Evolutionary conservation across 2,329 filamentous ascomycete genomes (phyloP).

Genomic region (Xylogone sp.): DNA sequence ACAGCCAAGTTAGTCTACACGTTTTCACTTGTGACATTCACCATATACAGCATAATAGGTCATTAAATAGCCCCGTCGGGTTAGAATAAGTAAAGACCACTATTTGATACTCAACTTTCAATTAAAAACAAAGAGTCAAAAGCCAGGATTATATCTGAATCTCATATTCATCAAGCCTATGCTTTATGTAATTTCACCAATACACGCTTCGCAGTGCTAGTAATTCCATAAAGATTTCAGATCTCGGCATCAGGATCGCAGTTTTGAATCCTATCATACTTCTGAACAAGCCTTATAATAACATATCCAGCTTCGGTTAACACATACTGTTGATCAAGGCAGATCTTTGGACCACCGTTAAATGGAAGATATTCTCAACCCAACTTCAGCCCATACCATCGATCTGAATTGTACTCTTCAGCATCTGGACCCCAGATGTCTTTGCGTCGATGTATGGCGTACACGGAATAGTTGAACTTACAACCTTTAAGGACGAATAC

Average conservation of each 20-base stretch:
- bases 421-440: slow-evolving; percentile 15
- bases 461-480: slow-evolving; percentile 5
- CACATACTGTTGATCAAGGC: slow-evolving; percentile 41
- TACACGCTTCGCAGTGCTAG: not conserved
- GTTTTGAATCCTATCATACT: not conserved
- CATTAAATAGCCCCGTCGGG: too few relatives aligned
- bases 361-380: slow-evolving; percentile 7
- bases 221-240: not conserved
- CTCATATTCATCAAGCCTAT: too few relatives aligned
- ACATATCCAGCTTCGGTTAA: slow-evolving; percentile 7
- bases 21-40: too few relatives aligned
- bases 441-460: slow-evolving; percentile 31
- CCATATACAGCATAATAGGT: too few relatives aligned
- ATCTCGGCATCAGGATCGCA: not conserved
- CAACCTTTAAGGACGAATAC: slow-evolving; percentile 20
- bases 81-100: too few relatives aligned
- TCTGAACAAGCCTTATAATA: slow-evolving; percentile 6
- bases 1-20: too few relatives aligned
- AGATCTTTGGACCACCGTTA: slow-evolving; percentile 9
- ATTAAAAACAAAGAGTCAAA: too few relatives aligned
- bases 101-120: too few relatives aligned
- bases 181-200: not conserved
- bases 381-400: slow-evolving; percentile 12
- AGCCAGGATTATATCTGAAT: too few relatives aligned
- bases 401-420: slow-evolving; percentile 15